Percentiles rank a stretch among this genome's conserved stretches.
phyloP scores from a whole-genome alignment of 768 basidiomycete genomes.

The Lactarius sp. region DNA sequence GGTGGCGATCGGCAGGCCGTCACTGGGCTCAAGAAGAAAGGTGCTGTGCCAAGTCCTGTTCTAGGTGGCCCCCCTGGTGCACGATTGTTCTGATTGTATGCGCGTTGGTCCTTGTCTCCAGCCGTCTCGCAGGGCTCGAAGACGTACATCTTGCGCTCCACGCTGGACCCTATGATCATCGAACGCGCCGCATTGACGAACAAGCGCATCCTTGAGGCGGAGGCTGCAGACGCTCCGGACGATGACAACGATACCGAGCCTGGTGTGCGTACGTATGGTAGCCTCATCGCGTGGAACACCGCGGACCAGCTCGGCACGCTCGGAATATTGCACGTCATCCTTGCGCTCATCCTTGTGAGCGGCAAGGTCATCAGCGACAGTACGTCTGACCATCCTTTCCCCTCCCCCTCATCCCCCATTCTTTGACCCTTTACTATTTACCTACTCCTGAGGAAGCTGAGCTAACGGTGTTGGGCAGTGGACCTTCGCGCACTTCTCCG shows the following conservation, averaged over 20 bases:
- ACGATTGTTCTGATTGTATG: no score
- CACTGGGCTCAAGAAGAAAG: no score
- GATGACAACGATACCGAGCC: slow-evolving; percentile 49
- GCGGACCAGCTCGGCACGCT: slow-evolving; percentile 60
- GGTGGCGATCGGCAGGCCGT: no score
- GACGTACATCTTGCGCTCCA: slow-evolving; percentile 79
- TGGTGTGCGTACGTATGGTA: slow-evolving; percentile 51
- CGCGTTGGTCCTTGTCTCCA: no score
- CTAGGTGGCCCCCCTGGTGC: no score
- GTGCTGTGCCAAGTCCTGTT: no score
- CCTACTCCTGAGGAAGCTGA: background rate
- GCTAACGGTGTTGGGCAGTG: no score
- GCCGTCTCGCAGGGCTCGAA: slow-evolving; percentile 70
- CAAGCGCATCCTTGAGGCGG: no score
- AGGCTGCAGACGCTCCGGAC: slow-evolving; percentile 45
- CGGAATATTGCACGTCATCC: slow-evolving; percentile 76
- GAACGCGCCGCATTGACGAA: slow-evolving; percentile 53
- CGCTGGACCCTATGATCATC: slow-evolving; percentile 57
- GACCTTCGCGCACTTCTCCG: no score
- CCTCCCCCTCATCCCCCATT: background rate
- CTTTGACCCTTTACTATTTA: background rate
- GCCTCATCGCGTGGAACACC: slow-evolving; percentile 67
- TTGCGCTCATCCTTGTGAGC: slow-evolving; percentile 79
- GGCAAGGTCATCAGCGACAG: slow-evolving; percentile 72
- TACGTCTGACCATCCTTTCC: slow-evolving; percentile 36